phyloP scores from a whole-genome alignment of 78 protist species.

The Pigoraptor vietnamica region DNA sequence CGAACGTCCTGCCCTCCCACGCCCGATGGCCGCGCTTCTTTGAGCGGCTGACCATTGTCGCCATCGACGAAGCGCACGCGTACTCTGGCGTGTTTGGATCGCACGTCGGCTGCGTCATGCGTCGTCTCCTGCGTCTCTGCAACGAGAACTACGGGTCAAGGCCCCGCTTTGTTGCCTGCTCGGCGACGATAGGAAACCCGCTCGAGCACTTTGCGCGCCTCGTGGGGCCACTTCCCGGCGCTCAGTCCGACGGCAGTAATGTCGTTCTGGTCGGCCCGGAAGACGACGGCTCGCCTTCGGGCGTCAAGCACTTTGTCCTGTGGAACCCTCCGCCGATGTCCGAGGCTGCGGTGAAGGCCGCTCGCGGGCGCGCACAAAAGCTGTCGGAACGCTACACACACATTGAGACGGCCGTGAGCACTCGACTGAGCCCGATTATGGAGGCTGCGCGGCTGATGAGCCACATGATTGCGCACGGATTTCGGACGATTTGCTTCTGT shows the following conservation, averaged over 20 bases:
- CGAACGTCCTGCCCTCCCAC: conserved; percentile 26
- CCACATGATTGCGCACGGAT: not conserved
- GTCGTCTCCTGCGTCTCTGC: conserved; percentile 37
- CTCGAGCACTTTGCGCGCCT: conserved; percentile 5
- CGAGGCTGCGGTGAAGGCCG: not conserved
- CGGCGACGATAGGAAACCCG: conserved; percentile 48
- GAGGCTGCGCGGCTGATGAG: not conserved
- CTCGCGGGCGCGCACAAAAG: not conserved
- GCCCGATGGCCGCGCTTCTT: not conserved
- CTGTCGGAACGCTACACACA: not conserved
- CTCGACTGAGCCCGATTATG: not conserved
- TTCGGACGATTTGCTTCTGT: not conserved
- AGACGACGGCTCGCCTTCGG: conserved; percentile 42
- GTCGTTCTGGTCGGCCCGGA: not conserved
- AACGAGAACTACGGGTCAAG: not conserved
- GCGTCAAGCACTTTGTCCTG: conserved; percentile 23
- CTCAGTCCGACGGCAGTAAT: not conserved
- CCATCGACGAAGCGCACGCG: conserved; percentile 48
- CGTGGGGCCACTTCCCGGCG: not conserved
- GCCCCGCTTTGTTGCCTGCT: conserved; percentile 20
- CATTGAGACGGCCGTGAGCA: not conserved
- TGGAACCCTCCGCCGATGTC: conserved; percentile 31
- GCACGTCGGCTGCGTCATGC: conserved; percentile 39
- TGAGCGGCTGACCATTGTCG: not conserved
- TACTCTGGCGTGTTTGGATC: conserved; percentile 50